Evolutionary conservation across 306 rosid genomes (phyloP), one percentile per base, ranked within the genome.

Genomic region (Corylus heterophylla): DNA sequence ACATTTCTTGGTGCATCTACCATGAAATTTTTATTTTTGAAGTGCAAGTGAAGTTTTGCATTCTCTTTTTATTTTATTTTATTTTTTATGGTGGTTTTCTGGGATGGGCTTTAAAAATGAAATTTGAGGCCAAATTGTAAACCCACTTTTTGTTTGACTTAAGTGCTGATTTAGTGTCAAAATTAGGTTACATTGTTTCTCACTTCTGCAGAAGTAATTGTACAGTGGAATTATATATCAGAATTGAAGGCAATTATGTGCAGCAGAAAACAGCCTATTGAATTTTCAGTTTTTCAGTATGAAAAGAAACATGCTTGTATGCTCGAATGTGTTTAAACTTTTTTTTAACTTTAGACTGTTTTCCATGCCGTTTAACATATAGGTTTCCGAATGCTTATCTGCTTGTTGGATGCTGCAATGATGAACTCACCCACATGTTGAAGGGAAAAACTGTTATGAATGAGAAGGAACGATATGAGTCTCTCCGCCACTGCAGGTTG

Each of bases 391-490:
- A 92, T 68, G 82, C 98, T 39, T 90, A 87, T 78, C 86, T 95
- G 87, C 89, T 95, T 8, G 98, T 95, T 79, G 98, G 98, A 73
- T 89, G 93, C 79, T 95, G 98, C 80, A 85, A 84, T 78, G 98
- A 95, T 76, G 96, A 81, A 66, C 89, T 76, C 67, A 95, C 98
- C 61, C 98, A 95, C 91, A 92, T 80, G 77, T 93, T 54, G 79
- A 95, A 95, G 82, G 98, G 98, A 45, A 95, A 95, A 79, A 95
- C 98, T 64, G 98, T 95, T 18, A 95, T 95, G 98, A 95, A 91
- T 1, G 98, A 91, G 58, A 79, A 76, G n/a, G 98, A 95, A 85
- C 96, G 98, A 64, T 95, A 92, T 54, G 98, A 95, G 81, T 95
- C 98, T 78, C 89, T 95, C 54, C 98, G 98, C 66, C 98, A 95